Evolutionary conservation across 129 eudicot genomes (phyloP), one percentile per base, ranked within the genome.

Genomic region (Escallonia rubra): DNA sequence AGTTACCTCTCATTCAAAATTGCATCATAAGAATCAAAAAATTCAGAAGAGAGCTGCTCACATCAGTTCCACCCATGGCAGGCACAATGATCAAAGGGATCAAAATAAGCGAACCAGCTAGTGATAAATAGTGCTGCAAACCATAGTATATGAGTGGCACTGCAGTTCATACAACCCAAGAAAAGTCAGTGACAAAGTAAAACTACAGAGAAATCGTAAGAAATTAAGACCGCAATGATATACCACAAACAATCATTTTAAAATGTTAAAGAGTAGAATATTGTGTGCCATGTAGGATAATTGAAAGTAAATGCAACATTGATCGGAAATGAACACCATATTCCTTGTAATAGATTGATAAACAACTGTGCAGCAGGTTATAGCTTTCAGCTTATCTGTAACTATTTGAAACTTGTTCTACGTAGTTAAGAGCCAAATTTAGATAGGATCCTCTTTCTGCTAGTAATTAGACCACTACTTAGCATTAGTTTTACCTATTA

Each of bases 41-140:
- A 60, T 6, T 6, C 8, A 66, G 11, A 69, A 70, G 74, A 64
- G 2, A 46, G 9, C 43, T 61, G 41, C 96, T 89, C 46, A 93
- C 99, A 79, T 89, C 96, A 69, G 90, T 89, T 75, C 96, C 96
- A 43, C 96, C 99, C 96, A 93, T 93, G 68, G 87, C 78, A 50
- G 95, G 99, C 70, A 86, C 95, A 23, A 82, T 74, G 55, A 93
- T 76, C 79, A 89, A 68, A 56, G 96, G 99, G 43, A 80, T 66
- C 72, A 93, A 86, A 62, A 93, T 80, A 58, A 93, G 86, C 10
- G 99, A 93, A 50, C 96, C 99, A 12, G 87, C 93, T 39, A 93
- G 72, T 46, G 99, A 93, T 16, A 93, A 68, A 70, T 80, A 89
- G 81, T 89, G 99, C 80, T 93, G 99, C 83, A 93, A 59, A 47